These are phyloP conservation scores for Oryza australiensis DNA, from an alignment of 176 grass and related monocot species.

Conservation along the genomic window DNA sequence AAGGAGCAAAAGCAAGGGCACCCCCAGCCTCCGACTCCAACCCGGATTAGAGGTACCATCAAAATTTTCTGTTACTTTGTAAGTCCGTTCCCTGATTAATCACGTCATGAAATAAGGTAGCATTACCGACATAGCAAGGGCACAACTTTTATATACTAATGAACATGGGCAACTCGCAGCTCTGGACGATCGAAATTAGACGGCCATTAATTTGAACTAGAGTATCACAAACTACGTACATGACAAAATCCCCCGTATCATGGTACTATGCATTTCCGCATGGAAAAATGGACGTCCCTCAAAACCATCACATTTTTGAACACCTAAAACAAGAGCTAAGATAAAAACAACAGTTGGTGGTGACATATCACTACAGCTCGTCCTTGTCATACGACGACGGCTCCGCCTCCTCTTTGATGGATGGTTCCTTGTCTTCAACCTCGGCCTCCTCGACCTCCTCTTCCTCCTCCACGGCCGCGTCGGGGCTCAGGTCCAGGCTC, in stretches of 20 bases:
- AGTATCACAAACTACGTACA: slow-evolving; percentile 26
- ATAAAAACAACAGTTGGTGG: background rate
- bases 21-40: too few species aligned
- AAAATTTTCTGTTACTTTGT: too few species aligned
- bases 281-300: slow-evolving; percentile 47
- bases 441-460: slow-evolving; percentile 68
- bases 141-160: background rate
- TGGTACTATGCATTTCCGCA: background rate
- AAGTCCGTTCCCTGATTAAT: too few species aligned
- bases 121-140: too few species aligned
- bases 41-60: too few species aligned
- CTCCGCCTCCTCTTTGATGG: slow-evolving; percentile 39
- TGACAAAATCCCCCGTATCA: slow-evolving; percentile 40
- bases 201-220: slow-evolving; percentile 19
- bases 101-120: too few species aligned
- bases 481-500: slow-evolving; percentile 82
- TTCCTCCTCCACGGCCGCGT: slow-evolving; percentile 67
- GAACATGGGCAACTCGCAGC: background rate
- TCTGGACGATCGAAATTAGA: background rate
- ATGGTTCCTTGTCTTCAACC: slow-evolving; percentile 57
- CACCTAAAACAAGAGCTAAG: slow-evolving; percentile 16
- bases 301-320: slow-evolving; percentile 34
- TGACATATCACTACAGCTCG: slow-evolving; percentile 58
- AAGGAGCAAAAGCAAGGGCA: too few species aligned
- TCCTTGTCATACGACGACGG: slow-evolving; percentile 55